Conservation (phyloP, 2,329 filamentous ascomycete genomes). For the Colletotrichum tabaci region DNA sequence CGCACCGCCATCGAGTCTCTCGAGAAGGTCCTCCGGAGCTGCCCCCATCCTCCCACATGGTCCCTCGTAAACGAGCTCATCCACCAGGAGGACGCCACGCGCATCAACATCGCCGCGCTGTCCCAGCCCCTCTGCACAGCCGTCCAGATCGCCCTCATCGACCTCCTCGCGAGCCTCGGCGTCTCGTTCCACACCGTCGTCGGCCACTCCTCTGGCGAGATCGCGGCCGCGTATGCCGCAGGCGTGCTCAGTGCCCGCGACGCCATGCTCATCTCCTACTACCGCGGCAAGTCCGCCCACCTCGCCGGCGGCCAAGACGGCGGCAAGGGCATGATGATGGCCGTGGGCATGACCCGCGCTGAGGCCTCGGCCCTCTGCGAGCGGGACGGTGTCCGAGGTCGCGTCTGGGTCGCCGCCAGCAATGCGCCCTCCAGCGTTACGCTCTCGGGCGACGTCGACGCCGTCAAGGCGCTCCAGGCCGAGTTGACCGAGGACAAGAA, state of each 20-base stretch:
- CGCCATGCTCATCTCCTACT: slow-evolving; percentile 46
- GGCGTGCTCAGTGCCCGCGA: slow-evolving; percentile 43
- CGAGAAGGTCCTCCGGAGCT: slow-evolving; percentile 34
- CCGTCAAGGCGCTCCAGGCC: slow-evolving; percentile 46
- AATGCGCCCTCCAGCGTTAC: slow-evolving; percentile 52
- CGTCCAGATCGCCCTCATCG: slow-evolving; percentile 46
- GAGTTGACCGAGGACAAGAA: slow-evolving; percentile 47
- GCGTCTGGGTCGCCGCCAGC: slow-evolving; percentile 46
- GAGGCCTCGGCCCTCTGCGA: slow-evolving; percentile 40
- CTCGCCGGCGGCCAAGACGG: slow-evolving; percentile 34
- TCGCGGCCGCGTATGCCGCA: slow-evolving; percentile 56
- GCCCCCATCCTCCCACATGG: slow-evolving; percentile 22
- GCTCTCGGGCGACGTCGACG: slow-evolving; percentile 49
- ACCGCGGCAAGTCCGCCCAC: slow-evolving; percentile 43
- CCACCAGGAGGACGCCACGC: slow-evolving; percentile 30
- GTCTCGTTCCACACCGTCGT: slow-evolving; percentile 43
- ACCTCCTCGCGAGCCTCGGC: slow-evolving; percentile 37
- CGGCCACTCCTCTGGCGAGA: slow-evolving; percentile 48
- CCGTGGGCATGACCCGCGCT: slow-evolving; percentile 44
- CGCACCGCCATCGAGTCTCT: slow-evolving; percentile 41
- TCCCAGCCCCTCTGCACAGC: slow-evolving; percentile 45
- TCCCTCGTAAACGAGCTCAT: slow-evolving; percentile 44
- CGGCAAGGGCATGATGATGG: slow-evolving; percentile 45
- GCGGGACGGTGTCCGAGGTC: slow-evolving; percentile 42
- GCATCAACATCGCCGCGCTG: slow-evolving; percentile 44